Evolutionary conservation across 495 filamentous ascomycete genomes (phyloP), one percentile per base, ranked within the genome.

Genomic region (Xanthoparmelia taractica): DNA sequence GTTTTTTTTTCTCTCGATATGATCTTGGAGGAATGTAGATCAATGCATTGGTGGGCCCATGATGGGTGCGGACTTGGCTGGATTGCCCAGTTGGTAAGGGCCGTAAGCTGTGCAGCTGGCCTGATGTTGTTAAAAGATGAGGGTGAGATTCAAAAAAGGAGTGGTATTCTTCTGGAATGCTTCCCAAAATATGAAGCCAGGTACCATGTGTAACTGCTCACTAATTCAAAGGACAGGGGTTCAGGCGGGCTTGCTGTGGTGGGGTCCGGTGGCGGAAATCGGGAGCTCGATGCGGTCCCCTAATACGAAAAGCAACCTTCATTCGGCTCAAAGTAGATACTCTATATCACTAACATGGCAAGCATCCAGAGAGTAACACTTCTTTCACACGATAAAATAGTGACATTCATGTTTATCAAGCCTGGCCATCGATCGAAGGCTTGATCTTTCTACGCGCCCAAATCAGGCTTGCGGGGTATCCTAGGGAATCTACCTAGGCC

Each of bases 11-110:
- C n/a, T 41, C 38, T 60, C n/a, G 37, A 37, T 59, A 23, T 52
- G 20, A 31, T 55, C 40, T 57, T 54, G 34, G 11, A 52, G 66
- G 66, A 61, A 64, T 58, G 65, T 54, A 65, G 52, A 65, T 67
- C 62, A 67, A 58, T 59, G 56, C 31, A 54, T 5, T 27, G 65
- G 41, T 55, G 57, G 36, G 56, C 20, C 45, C 65, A 66, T 66
- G 45, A 25, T 52, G 4, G 59, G 43, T 59, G 10, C 43, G 62
- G 40, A 41, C 36, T 63, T 27, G 50, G 54, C 38, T 52, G 41
- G 20, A 27, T 58, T 11, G 54, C 43, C 23, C 29, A 13, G 31
- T 33, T 20, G 34, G 36, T n/a, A 57, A 58, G 29, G 38, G 36
- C 7, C 8, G 54, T 63, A n/a, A 48, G 33, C 11, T 57, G 31